A percentile compares a stretch with the other conserved stretches of the same genome.
Evolutionary conservation across 169 alveolate species (phyloP).

Genomic region (Toxoplasma gondii): DNA sequence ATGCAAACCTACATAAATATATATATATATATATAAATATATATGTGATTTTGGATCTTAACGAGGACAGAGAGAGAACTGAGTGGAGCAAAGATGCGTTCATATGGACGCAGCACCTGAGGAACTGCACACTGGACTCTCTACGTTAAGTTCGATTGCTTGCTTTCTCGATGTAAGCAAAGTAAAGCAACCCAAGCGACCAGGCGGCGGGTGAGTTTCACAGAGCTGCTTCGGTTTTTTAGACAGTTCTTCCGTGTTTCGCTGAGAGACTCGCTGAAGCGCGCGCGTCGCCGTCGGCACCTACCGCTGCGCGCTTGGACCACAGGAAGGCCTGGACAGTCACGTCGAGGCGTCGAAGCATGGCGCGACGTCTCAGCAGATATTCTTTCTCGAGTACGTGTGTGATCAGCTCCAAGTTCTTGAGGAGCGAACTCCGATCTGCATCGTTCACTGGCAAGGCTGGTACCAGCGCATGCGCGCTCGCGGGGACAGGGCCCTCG

Average conservation of each 20-base stretch:
- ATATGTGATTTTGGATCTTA: neutral
- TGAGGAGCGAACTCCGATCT: neutral
- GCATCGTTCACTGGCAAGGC: neutral
- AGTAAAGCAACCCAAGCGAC: too few species aligned
- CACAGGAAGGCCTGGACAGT: constrained; percentile 12
- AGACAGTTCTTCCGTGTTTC: neutral
- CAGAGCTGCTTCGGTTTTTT: too few species aligned
- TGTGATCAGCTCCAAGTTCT: neutral
- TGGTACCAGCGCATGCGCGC: neutral
- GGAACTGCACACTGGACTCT: too few species aligned
- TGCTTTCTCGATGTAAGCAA: too few species aligned
- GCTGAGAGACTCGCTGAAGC: neutral
- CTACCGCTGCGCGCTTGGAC: neutral
- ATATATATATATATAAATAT: constrained; percentile 3
- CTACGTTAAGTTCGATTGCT: too few species aligned
- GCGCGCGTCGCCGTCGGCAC: neutral
- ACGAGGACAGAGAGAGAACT: too few species aligned
- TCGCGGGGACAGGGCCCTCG: neutral
- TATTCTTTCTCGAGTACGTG: neutral
- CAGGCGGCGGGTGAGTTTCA: too few species aligned
- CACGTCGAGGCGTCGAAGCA: constrained; percentile 11
- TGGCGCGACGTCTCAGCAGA: neutral
- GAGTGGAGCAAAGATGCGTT: too few species aligned
- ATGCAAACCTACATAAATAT: neutral
- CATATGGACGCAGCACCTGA: too few species aligned